A percentile compares a stretch with the other conserved stretches of the same genome.
Evolutionary conservation across 192 early-diverging fungal genomes (phyloP).

Genomic region (Entophlyctis luteolus): DNA sequence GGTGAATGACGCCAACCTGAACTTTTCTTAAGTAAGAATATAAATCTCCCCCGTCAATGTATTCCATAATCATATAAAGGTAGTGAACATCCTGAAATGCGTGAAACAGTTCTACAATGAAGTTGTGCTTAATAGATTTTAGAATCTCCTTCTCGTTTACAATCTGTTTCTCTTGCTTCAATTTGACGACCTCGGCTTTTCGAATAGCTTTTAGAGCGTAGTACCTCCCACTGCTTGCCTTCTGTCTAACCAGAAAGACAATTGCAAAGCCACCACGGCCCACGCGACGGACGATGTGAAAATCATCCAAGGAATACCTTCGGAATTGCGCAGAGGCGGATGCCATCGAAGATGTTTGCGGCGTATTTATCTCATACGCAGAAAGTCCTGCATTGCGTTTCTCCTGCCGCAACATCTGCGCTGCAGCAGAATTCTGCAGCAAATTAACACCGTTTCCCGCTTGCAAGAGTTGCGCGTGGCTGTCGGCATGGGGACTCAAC

Average conservation of each 20-base stretch:
- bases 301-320: conserved; percentile 43
- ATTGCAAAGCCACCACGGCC: conserved; percentile 56
- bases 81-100: conserved; percentile 51
- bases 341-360: neutral
- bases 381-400: conserved; percentile 32
- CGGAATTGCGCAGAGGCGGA: conserved; percentile 7
- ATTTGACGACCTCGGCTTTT: conserved; percentile 49
- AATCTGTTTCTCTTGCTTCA: conserved; percentile 56
- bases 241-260: conserved; percentile 46
- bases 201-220: conserved; percentile 57
- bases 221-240: conserved; percentile 44
- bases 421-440: too few relatives aligned
- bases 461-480: neutral
- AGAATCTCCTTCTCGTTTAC: conserved; percentile 59
- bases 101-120: conserved; percentile 51
- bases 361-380: conserved; percentile 44
- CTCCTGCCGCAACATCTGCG: neutral
- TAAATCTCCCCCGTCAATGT: conserved; percentile 53
- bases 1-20: conserved; percentile 26
- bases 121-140: conserved; percentile 43
- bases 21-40: conserved; percentile 44
- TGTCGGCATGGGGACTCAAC: too few relatives aligned
- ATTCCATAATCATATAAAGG: conserved; percentile 57
- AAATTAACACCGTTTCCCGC: neutral
- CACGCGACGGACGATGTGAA: conserved; percentile 44